Base-by-base conservation (phyloP, 164 flowering plant genomes). In the Vitis labrusca region DNA sequence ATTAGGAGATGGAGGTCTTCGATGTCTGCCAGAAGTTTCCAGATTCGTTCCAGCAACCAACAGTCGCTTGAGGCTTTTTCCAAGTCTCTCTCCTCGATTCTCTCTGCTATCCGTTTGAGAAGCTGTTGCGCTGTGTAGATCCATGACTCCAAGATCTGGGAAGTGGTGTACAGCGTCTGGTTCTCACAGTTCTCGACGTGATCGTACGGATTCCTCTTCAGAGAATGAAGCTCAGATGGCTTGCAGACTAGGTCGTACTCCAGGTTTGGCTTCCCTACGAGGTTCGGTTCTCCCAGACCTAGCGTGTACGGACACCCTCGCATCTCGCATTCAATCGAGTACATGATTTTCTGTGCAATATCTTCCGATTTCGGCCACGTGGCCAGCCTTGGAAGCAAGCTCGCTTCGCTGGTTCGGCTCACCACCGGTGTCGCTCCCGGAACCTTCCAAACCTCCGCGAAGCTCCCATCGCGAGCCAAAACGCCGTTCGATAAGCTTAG, bases 241-340 rank as follows among this genome's bases (percentile, higher is more conserved):
- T 64, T 81, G 82, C 95, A 91, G 9, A 94, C 79, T 61, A 72
- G 78, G 78, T 94, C 98, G 86, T 94, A 94, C 3, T 87, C 80
- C 12, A 94, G 87, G 73, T 66, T 80, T 16, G 94, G 93, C 69
- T 94, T 94, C 0, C 92, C 90, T 68, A 78, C 64, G 13, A 92
- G 81, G 59, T 94, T 94, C 37, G 92, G 92, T 74, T 94, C 98
- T 2, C 98, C 98, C 10, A 94, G 53, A 3, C 97, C 98, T 7
- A 94, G 79, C 16, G 97, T 89, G 89, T 83, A 94, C 37, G 84
- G 84, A 54, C 90, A 82, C 66, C 88, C 51, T 74, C 80, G 69
- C 95, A 94, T 87, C 72, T 84, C 84, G 82, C 88, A 80, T 73
- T 94, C 98, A 72, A 92, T 80, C 60, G 89, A 74, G 79, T 81